Evolutionary conservation across 106 monocot genomes (phyloP), one percentile per base, ranked within the genome.

Genomic region (Dendrobium huoshanense): DNA sequence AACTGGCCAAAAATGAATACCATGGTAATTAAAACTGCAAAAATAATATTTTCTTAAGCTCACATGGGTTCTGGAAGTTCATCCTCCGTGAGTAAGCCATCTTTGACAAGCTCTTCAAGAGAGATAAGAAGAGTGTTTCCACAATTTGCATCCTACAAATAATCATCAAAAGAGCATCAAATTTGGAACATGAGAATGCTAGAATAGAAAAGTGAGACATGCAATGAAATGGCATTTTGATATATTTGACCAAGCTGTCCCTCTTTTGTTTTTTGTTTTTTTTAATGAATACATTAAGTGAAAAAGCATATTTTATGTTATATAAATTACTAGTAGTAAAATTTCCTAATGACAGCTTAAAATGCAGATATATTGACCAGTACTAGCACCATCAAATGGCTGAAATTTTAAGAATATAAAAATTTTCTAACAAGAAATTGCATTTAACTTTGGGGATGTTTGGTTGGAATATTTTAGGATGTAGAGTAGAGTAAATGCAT

Each of bases 71-170:
- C 78, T 79, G 99, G 95, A 84, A 99, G 91, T 84, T 99, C 99
- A 79, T 93, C 75, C 42, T 85, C 79, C 73, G 55, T 82, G 82
- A 99, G 81, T 45, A 99, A 82, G 31, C 95, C 99, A 86, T 99
- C 95, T 82, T 90, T 91, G 24, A 95, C 99, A 49, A 99, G 87
- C 82, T 99, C 99, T 72, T 93, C 91, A 20, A 99, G 88, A 77
- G 99, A 99, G 72, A 99, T 93, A 67, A 99, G 65, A 81, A 99
- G 91, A 10, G 95, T 93, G 81, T 99, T 99, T 6, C 99, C 99
- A 85, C 99, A 99, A 79, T 99, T 99, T 29, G 99, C 99, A 90
- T 99, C 99, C 95, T 99, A 80, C 78, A 79, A 54, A 68, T 54
- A 84, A 83, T 24, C 76, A 76, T 47, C 49, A 76, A 76, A 48